Percentiles rank a stretch among this genome's conserved stretches.
Conservation (phyloP, 192 early-diverging fungal species). For the Coemansia sp. region DNA sequence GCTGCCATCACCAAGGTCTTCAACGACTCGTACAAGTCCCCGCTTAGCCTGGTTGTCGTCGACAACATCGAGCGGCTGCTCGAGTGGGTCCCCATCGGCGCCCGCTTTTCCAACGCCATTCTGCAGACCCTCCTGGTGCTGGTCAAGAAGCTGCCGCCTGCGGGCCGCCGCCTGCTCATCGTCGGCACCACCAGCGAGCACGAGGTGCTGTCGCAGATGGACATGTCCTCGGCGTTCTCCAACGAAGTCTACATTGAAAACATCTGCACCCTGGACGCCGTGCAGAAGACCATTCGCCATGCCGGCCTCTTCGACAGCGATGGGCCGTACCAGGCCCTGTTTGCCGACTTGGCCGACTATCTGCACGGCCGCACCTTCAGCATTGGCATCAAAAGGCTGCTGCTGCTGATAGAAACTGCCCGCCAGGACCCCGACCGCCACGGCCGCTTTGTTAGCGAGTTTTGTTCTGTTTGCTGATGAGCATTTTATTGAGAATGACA, state of each 20-base stretch:
- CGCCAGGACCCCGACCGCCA: constrained; percentile 66
- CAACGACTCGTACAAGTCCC: constrained; percentile 95
- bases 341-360: constrained; percentile 55
- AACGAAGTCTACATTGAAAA: constrained; percentile 78
- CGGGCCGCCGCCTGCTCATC: constrained; percentile 81
- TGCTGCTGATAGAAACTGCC: constrained; percentile 90
- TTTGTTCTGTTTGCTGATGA: constrained; percentile 23
- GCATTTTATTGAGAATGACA: not conserved
- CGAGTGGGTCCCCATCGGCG: constrained; percentile 94
- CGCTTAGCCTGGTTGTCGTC: constrained; percentile 89
- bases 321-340: constrained; percentile 52
- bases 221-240: constrained; percentile 81
- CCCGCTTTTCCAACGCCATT: constrained; percentile 89
- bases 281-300: constrained; percentile 63
- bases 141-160: constrained; percentile 87
- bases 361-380: constrained; percentile 61
- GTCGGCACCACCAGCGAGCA: constrained; percentile 84
- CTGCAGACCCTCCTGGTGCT: constrained; percentile 92
- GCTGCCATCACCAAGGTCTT: constrained; percentile 90
- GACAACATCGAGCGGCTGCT: constrained; percentile 91
- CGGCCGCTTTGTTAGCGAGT: constrained; percentile 32
- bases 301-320: constrained; percentile 68
- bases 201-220: constrained; percentile 81
- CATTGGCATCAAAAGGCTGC: constrained; percentile 88
- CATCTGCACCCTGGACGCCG: constrained; percentile 64